Base-by-base conservation (phyloP, 2,329 filamentous ascomycete species). In the Fusarium sacchari region DNA sequence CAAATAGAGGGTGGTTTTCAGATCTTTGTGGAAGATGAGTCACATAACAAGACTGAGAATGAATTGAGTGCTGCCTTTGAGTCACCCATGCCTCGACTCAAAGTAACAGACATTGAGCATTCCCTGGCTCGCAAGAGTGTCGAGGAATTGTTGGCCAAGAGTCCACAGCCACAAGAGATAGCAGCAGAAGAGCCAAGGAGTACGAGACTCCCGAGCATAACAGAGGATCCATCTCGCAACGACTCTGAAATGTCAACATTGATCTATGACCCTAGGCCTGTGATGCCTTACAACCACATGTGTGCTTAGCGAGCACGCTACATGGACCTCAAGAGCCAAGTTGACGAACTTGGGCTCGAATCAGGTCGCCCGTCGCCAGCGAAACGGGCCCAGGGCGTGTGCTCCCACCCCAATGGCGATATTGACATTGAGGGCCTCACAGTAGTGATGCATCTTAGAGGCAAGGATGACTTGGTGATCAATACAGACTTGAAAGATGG, bases 401-500 rank as follows among this genome's bases (percentile, higher is more conserved):
- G 62, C 13, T 69, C 62, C 26, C 71, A 78, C 28, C 75, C 78
- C 13, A 80, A 81, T 40, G 81, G 81, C 22, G 82, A 85, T 30
- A 71, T 85, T 50, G 83, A 83, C 22, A 84, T 88, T 36, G 82
- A 86, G 65, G 86, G 86, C 17, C 76, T 88, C 58, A 88, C 86
- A 11, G 85, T 88, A 67, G 84, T 88, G 52, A 80, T 89, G 78
- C 87, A 88, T 77, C 79, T 86, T 74, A 84, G 79, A 73, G 82
- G 83, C 49, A 85, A 82, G 77, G 86, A 88, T 53, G 86, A 89
- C 68, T 73, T 88, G 74, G 83, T 88, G 52, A 85, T 88, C 74
- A 86, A 86, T 61, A 88, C 86, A 6, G 84, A 87, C 75, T 79
- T 87, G 69, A 79, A 69, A 55, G 61, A 73, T 34, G 69, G 70